phyloP scores from a whole-genome alignment of 129 eudicot genomes.

The Arctium minus region DNA sequence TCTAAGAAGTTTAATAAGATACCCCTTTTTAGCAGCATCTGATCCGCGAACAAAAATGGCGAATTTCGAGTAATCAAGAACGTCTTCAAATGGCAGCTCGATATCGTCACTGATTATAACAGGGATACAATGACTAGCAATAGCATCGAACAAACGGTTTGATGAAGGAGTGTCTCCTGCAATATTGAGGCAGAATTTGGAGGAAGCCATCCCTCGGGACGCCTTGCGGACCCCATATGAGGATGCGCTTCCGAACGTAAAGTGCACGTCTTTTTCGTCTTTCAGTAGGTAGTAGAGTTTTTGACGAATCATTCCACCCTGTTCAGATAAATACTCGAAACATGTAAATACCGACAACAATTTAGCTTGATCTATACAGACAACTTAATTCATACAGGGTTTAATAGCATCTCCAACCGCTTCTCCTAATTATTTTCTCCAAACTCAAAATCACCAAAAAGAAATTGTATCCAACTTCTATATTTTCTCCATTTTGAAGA shows the following conservation, averaged over 20 bases:
- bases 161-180: conserved; percentile 98
- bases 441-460: background rate
- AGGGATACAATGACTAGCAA: conserved; percentile 84
- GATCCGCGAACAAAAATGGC: conserved; percentile 56
- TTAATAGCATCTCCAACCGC: background rate
- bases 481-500: no score
- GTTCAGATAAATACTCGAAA: background rate
- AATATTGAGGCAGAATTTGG: conserved; percentile 82
- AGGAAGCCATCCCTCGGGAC: conserved; percentile 67
- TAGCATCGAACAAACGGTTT: conserved; percentile 89
- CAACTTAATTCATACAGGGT: background rate
- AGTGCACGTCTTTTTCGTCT: conserved; percentile 83
- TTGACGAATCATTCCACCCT: conserved; percentile 91
- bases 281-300: conserved; percentile 66
- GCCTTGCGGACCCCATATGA: conserved; percentile 52
- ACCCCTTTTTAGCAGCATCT: conserved; percentile 57
- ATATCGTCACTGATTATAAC: conserved; percentile 44
- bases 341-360: background rate
- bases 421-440: background rate
- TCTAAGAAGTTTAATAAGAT: conserved; percentile 67
- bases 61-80: conserved; percentile 72
- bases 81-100: conserved; percentile 84
- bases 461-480: background rate
- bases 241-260: conserved; percentile 48
- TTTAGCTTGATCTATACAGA: background rate